Conservation (phyloP, 176 grass and related monocot species). For the Zizania latifolia region DNA sequence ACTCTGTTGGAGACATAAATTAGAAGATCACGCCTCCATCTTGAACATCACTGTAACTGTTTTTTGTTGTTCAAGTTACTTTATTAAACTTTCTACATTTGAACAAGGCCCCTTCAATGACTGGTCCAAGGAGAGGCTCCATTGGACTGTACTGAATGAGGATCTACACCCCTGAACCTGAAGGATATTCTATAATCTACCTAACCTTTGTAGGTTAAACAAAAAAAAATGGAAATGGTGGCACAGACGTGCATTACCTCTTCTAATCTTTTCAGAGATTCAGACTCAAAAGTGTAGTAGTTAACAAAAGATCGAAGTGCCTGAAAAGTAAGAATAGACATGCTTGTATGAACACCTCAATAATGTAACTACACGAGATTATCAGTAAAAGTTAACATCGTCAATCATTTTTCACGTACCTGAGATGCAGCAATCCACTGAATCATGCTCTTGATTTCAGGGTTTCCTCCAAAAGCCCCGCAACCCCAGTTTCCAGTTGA, state of each 20-base stretch:
- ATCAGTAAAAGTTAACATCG: background rate
- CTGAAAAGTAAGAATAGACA: constrained; percentile 34
- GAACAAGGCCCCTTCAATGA: background rate
- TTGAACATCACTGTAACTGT: background rate
- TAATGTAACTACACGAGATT: background rate
- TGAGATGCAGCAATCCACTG: constrained; percentile 95
- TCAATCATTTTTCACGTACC: constrained; percentile 26
- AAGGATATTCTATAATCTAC: no score
- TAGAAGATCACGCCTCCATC: background rate
- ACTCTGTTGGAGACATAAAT: no score
- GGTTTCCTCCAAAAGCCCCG: constrained; percentile 83
- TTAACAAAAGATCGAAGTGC: constrained; percentile 68
- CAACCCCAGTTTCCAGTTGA: constrained; percentile 98
- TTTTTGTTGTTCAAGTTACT: background rate
- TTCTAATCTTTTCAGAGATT: constrained; percentile 53
- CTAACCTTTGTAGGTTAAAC: background rate
- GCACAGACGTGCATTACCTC: constrained; percentile 39
- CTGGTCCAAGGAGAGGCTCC: background rate
- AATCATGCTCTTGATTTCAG: constrained; percentile 91
- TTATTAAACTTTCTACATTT: background rate
- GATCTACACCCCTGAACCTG: background rate
- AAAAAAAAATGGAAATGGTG: background rate
- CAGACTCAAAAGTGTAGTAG: constrained; percentile 77
- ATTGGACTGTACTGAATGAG: background rate
- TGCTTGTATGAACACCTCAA: background rate